phyloP scores from a whole-genome alignment of 495 filamentous ascomycete genomes.

The Podospora bellae-mahoneyi region DNA sequence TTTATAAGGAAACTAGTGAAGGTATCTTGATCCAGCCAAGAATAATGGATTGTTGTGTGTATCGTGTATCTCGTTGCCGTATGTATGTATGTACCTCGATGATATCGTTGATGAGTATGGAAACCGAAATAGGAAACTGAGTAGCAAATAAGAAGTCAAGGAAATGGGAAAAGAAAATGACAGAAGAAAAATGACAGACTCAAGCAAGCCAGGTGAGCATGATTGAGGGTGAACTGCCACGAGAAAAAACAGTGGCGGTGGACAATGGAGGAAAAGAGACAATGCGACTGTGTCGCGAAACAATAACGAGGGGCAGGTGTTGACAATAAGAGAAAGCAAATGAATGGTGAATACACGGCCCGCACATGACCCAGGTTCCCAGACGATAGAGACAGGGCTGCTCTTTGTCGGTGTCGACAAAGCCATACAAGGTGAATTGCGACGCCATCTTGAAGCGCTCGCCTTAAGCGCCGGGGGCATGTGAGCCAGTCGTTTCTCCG shows the following conservation, averaged over 20 bases:
- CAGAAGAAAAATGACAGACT: constrained; percentile 15
- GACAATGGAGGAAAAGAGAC: constrained; percentile 12
- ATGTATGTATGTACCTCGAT: constrained; percentile 7
- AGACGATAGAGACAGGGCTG: constrained; percentile 11
- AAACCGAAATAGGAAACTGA: constrained; percentile 21
- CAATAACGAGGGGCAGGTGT: constrained; percentile 19
- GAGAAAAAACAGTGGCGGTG: constrained; percentile 17
- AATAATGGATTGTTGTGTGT: constrained; percentile 5
- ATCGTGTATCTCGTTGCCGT: constrained; percentile 6
- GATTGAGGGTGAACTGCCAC: constrained; percentile 8
- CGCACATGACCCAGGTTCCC: constrained; percentile 15
- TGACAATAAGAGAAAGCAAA: neutral
- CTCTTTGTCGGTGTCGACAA: neutral
- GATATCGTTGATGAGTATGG: constrained; percentile 11
- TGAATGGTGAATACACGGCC: constrained; percentile 4
- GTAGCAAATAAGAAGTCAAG: constrained; percentile 13
- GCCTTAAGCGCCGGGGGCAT: constrained; percentile 19
- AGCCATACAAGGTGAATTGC: neutral
- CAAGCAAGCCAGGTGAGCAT: constrained; percentile 5
- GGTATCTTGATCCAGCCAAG: constrained; percentile 15
- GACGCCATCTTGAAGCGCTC: constrained; percentile 14
- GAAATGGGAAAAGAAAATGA: constrained; percentile 13
- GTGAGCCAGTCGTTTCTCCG: constrained; percentile 27
- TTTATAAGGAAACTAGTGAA: neutral
- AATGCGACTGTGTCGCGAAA: constrained; percentile 12